phyloP scores from a whole-genome alignment of 306 rosid genomes.

The Pachyrhizus erosus region DNA sequence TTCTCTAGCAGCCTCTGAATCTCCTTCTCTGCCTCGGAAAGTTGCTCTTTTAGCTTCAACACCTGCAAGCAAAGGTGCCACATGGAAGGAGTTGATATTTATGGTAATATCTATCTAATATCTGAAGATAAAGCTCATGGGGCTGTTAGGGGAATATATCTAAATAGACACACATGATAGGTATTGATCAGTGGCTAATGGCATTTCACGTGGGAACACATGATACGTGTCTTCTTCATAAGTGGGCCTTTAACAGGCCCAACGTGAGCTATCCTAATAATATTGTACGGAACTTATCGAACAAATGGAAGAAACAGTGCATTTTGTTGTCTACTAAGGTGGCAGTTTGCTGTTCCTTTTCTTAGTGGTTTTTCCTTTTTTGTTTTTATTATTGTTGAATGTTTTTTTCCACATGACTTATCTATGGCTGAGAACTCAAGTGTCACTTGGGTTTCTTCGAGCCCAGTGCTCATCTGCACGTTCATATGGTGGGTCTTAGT shows the following conservation, averaged over 20 bases:
- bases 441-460: conserved; percentile 55
- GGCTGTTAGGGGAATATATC: neutral
- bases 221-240: conserved; percentile 42
- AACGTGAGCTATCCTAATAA: conserved; percentile 40
- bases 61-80: conserved; percentile 48
- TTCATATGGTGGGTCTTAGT: conserved; percentile 60
- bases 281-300: conserved; percentile 51
- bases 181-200: neutral
- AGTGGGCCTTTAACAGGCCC: conserved; percentile 58
- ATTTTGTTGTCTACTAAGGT: conserved; percentile 62
- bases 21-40: conserved; percentile 67
- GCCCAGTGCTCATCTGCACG: conserved; percentile 69
- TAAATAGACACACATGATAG: neutral
- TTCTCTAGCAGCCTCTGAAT: conserved; percentile 58
- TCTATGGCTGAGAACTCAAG: conserved; percentile 43
- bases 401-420: neutral
- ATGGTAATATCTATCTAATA: neutral
- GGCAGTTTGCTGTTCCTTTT: conserved; percentile 52
- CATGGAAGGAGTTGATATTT: neutral
- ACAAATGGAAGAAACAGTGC: conserved; percentile 39
- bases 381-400: neutral
- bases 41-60: conserved; percentile 64
- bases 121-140: neutral
- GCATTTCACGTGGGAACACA: conserved; percentile 45
- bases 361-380: neutral